Evolutionary conservation across 352 stramenopile species (phyloP).

Genomic region (Saprolegnia diclina): DNA sequence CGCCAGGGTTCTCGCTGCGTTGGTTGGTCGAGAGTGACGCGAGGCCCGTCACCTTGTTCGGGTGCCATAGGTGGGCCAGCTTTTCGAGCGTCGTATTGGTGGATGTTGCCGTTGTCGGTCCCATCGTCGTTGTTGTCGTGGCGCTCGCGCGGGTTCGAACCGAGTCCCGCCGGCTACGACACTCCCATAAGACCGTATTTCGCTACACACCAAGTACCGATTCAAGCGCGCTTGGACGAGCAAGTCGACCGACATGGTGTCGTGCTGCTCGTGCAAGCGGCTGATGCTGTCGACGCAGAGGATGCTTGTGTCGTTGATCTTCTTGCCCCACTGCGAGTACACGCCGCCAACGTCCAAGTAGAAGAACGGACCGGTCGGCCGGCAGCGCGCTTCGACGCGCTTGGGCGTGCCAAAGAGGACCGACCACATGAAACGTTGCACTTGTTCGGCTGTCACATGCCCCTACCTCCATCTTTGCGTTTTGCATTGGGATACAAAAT

Average conservation of each 20-base stretch:
- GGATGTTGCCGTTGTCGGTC: too few relatives aligned
- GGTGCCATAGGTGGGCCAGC: not conserved
- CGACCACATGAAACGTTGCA: constrained; percentile 14
- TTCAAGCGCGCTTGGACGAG: constrained; percentile 17
- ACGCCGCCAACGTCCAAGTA: constrained; percentile 44
- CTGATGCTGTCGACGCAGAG: constrained; percentile 44
- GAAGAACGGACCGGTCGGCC: constrained; percentile 36
- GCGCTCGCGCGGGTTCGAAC: not conserved
- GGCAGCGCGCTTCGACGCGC: not conserved
- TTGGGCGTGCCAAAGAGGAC: not conserved
- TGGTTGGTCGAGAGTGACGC: not conserved
- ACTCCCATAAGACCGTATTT: not conserved
- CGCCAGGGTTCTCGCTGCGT: not conserved
- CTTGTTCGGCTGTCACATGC: constrained; percentile 10
- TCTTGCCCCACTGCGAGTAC: constrained; percentile 39
- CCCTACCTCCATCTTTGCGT: not conserved
- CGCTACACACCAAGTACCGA: not conserved
- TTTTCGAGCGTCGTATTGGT: not conserved
- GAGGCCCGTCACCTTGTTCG: not conserved
- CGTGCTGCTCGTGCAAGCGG: constrained; percentile 33
- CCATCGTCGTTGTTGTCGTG: not conserved
- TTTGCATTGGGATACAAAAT: not conserved
- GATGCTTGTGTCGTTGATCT: constrained; percentile 35
- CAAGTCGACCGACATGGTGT: constrained; percentile 14
- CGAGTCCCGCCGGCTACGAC: constrained; percentile 17